These are phyloP conservation scores for Polyplosphaeria fusca DNA, from an alignment of 495 filamentous ascomycete species.

Conservation along the genomic window DNA sequence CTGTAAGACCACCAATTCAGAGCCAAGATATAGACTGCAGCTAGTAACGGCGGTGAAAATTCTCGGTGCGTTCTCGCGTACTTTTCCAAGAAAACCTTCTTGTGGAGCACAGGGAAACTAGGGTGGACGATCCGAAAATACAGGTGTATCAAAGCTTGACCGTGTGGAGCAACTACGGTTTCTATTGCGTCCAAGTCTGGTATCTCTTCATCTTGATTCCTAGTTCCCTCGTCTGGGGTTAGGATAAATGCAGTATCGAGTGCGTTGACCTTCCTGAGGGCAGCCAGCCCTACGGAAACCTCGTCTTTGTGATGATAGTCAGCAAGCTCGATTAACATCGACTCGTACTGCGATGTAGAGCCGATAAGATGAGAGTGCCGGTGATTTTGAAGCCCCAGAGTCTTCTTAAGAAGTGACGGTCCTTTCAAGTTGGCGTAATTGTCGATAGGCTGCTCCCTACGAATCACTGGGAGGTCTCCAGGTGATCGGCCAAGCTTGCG, in stretches of 20 bases:
- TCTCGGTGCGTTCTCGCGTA: conserved; percentile 71
- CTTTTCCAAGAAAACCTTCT: conserved; percentile 79
- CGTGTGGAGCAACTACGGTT: conserved; percentile 72
- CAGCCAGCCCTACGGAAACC: conserved; percentile 57
- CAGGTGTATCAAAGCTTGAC: conserved; percentile 70
- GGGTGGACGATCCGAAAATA: conserved; percentile 86
- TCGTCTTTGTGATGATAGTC: conserved; percentile 65
- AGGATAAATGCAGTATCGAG: conserved; percentile 71
- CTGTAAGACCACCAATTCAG: conserved; percentile 83
- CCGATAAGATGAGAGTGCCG: conserved; percentile 38
- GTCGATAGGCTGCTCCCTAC: conserved; percentile 27
- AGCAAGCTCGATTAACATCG: conserved; percentile 62
- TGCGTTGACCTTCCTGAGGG: conserved; percentile 70
- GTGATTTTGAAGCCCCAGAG: conserved; percentile 39
- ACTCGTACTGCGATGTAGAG: conserved; percentile 62
- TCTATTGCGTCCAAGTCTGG: conserved; percentile 76
- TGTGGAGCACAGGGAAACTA: conserved; percentile 80
- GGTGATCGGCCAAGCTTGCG: conserved; percentile 8
- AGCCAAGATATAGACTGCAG: conserved; percentile 81
- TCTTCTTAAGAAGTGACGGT: conserved; percentile 37
- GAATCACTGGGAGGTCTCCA: conserved; percentile 7
- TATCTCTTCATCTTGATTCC: conserved; percentile 54
- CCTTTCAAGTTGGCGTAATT: conserved; percentile 39
- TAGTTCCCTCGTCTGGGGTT: conserved; percentile 59
- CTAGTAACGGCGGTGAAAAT: conserved; percentile 76